Conservation (phyloP, 2,329 filamentous ascomycete species). For the Thermomyces lanuginosus region DNA sequence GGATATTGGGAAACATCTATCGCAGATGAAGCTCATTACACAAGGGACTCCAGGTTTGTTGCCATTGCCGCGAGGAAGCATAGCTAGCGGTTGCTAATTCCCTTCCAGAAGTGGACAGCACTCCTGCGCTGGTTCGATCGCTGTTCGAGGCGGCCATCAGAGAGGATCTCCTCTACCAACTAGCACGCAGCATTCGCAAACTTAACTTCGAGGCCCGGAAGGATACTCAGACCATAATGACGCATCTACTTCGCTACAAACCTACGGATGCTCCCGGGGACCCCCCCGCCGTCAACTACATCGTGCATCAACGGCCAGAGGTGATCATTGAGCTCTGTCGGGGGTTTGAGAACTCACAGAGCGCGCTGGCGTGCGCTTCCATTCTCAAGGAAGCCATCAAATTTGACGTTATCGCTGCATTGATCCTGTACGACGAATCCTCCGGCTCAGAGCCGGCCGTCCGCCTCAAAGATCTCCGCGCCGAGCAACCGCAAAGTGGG, state of each 20-base stretch:
- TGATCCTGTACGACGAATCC: slow-evolving; percentile 86
- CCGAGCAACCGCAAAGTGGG: slow-evolving; percentile 57
- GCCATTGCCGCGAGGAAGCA: slow-evolving; percentile 2
- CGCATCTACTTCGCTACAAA: slow-evolving; percentile 82
- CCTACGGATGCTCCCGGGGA: slow-evolving; percentile 53
- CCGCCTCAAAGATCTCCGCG: slow-evolving; percentile 61
- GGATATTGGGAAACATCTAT: slow-evolving; percentile 69
- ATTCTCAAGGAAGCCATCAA: slow-evolving; percentile 81
- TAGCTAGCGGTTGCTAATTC: slow-evolving; percentile 6
- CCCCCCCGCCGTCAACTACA: slow-evolving; percentile 72
- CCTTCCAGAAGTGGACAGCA: slow-evolving; percentile 59
- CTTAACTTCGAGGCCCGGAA: slow-evolving; percentile 93
- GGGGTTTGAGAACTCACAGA: slow-evolving; percentile 79
- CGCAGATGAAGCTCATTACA: slow-evolving; percentile 80
- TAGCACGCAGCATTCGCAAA: slow-evolving; percentile 66
- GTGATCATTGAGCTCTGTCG: slow-evolving; percentile 77
- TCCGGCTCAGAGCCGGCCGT: slow-evolving; percentile 56
- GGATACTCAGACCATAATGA: slow-evolving; percentile 90
- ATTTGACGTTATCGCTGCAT: slow-evolving; percentile 74
- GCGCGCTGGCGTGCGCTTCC: slow-evolving; percentile 77
- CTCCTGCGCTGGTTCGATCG: slow-evolving; percentile 72
- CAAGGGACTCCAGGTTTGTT: slow-evolving; percentile 72
- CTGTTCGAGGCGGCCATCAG: slow-evolving; percentile 72
- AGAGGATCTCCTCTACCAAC: slow-evolving; percentile 72
- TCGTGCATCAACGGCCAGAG: slow-evolving; percentile 71